Conservation (phyloP, 441 rosid species). For the Euphorbia corollata region DNA sequence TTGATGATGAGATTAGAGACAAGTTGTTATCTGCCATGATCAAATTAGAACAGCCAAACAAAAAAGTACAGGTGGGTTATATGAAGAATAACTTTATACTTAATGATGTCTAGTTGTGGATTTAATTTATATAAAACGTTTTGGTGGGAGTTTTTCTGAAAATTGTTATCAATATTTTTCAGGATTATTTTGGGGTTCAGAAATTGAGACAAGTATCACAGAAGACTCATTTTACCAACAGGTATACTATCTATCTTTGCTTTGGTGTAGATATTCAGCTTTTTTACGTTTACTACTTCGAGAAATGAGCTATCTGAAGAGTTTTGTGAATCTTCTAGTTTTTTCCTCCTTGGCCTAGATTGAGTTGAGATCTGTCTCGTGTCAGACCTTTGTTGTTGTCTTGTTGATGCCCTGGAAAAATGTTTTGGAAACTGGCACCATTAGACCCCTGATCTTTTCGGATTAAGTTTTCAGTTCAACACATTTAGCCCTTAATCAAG, state of each 20-base stretch:
- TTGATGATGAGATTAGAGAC: conserved; percentile 48
- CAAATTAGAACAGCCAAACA: conserved; percentile 57
- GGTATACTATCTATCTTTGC: conserved; percentile 33
- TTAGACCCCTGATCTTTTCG: background rate
- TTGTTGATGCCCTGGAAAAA: background rate
- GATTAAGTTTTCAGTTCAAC: background rate
- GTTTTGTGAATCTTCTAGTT: background rate
- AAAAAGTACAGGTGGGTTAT: conserved; percentile 45
- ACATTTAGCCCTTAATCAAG: background rate
- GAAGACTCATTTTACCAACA: conserved; percentile 67
- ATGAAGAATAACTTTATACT: background rate
- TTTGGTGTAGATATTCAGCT: background rate
- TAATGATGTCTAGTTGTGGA: background rate
- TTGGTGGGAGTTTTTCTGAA: conserved; percentile 16
- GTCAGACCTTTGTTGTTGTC: too few relatives aligned
- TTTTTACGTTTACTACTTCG: background rate
- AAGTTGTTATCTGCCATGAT: conserved; percentile 48
- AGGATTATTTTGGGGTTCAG: conserved; percentile 80
- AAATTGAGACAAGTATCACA: conserved; percentile 68
- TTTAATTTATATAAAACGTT: background rate
- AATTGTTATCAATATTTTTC: conserved; percentile 28
- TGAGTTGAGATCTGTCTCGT: background rate
- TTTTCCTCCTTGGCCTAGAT: background rate
- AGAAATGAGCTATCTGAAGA: background rate
- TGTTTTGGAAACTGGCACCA: background rate